Conservation (phyloP, 345 rosid species). For the Garcia nutans region DNA sequence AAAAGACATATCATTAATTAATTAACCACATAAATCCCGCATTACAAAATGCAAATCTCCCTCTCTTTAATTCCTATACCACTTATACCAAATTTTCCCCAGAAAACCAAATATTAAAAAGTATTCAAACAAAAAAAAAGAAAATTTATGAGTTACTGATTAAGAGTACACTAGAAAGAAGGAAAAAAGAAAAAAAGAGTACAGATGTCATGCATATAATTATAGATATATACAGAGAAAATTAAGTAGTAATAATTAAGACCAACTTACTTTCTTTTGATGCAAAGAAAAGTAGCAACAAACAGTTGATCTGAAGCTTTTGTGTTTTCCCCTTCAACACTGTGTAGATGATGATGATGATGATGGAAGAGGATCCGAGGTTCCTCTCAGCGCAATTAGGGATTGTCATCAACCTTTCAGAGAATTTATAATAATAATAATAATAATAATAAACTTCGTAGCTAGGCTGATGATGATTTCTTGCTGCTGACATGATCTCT, state of each 20-base stretch:
- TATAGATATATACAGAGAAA: conserved; percentile 35
- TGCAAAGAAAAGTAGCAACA: conserved; percentile 34
- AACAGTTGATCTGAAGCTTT: conserved; percentile 12
- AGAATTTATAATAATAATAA: not conserved
- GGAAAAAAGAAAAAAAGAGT: not conserved
- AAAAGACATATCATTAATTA: not conserved
- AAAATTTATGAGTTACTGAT: conserved; percentile 25
- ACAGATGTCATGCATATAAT: conserved; percentile 22
- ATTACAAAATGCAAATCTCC: conserved; percentile 41
- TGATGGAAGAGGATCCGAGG: conserved; percentile 85
- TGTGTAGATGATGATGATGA: conserved; percentile 31
- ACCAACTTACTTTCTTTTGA: conserved; percentile 32
- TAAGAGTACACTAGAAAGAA: conserved; percentile 21
- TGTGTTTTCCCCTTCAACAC: conserved; percentile 29
- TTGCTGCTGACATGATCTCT: conserved; percentile 78
- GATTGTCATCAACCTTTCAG: conserved; percentile 43
- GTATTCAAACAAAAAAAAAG: conserved; percentile 7
- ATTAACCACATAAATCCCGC: conserved; percentile 15
- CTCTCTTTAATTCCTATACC: conserved; percentile 37
- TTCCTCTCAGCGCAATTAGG: conserved; percentile 70
- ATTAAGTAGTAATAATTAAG: conserved; percentile 8
- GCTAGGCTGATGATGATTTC: conserved; percentile 31
- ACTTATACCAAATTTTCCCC: conserved; percentile 34
- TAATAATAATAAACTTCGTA: conserved; percentile 22
- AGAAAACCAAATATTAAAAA: conserved; percentile 16